Evolutionary conservation across 2,329 filamentous ascomycete genomes (phyloP), one percentile per base, ranked within the genome.

Genomic region (Periconia macrospinosa): DNA sequence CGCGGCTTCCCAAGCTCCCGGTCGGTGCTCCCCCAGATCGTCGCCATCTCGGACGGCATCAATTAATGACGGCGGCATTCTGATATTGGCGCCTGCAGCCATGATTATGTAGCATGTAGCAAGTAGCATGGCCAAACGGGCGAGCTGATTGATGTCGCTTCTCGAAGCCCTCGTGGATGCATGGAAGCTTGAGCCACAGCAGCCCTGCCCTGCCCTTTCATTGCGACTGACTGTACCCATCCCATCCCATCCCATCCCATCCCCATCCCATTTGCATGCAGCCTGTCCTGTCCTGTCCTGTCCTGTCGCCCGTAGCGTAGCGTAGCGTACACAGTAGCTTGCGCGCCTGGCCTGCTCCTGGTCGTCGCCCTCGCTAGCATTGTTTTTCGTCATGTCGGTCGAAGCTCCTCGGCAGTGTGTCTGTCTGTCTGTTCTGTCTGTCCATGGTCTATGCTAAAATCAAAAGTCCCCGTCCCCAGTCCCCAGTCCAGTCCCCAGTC

Each of bases 141-240:
- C 23, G 23, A 64, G 56, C 53, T 68, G 66, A 67, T 68, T 63
- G 11, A 3, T 5, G 3, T 71, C 68, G 68, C 69, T 73, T 73
- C 69, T 72, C 65, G 70, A 71, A 71, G 67, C 63, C 63, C 61
- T 60, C 63, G 62, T 67, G 61, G 61, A 68, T 59, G 68, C 70
- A 71, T 72, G 66, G 70, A 72, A 71, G 57, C 55, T 58, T 66
- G 68, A 65, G 65, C 65, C 67, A 67, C 67, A 70, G 61, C 69
- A 68, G 58, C n/a, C 65, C 63, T 58, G 62, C 62, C 65, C 30
- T 33, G 66, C 67, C 65, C 61, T 58, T 60, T 55, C 60, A 51
- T 52, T 53, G 58, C 57, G n/a, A n/a, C n/a, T n/a, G n/a, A n/a
- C n/a, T n/a, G n/a, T n/a, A n/a, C n/a, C n/a, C n/a, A n/a, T n/a